Conservation (phyloP, 768 basidiomycete species). For the Postia placenta region DNA sequence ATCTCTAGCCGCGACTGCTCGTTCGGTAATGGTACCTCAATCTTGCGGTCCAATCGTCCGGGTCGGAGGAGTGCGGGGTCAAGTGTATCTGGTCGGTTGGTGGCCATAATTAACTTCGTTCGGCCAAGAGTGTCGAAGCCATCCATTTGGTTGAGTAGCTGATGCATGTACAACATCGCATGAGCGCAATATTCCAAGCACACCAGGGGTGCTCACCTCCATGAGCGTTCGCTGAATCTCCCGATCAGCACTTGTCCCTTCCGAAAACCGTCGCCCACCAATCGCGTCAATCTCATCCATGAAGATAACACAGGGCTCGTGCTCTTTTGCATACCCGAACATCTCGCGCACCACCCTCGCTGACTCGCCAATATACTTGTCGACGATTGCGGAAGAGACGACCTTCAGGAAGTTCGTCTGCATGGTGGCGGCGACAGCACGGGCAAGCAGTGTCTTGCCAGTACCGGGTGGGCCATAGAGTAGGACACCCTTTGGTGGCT, state of each 20-base stretch:
- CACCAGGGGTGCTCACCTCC: conserved; percentile 53
- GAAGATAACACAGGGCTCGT: conserved; percentile 98
- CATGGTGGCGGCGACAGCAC: conserved; percentile 93
- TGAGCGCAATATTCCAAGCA: not conserved
- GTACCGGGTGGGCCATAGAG: conserved; percentile 96
- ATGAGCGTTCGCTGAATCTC: conserved; percentile 98
- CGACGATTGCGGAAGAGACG: conserved; percentile 95
- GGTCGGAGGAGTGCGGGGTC: conserved; percentile 96
- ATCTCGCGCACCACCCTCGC: conserved; percentile 96
- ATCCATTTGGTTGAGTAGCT: conserved; percentile 99
- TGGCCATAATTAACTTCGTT: conserved; percentile 99
- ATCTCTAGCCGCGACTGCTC: conserved; percentile 96
- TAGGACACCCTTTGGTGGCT: conserved; percentile 92
- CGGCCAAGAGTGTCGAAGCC: conserved; percentile 95
- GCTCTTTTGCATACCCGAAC: conserved; percentile 97
- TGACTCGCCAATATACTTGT: conserved; percentile 98
- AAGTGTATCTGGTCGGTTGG: conserved; percentile 95
- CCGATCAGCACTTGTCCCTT: conserved; percentile 96
- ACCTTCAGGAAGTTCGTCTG: conserved; percentile 98
- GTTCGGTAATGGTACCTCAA: conserved; percentile 96
- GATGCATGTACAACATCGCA: not conserved
- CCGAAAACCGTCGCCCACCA: conserved; percentile 83
- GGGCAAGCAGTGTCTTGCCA: conserved; percentile 90
- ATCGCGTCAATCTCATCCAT: conserved; percentile 99
- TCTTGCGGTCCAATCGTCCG: conserved; percentile 93